Conservation (phyloP, 2,329 filamentous ascomycete species). For the Macrophomina phaseolina region DNA sequence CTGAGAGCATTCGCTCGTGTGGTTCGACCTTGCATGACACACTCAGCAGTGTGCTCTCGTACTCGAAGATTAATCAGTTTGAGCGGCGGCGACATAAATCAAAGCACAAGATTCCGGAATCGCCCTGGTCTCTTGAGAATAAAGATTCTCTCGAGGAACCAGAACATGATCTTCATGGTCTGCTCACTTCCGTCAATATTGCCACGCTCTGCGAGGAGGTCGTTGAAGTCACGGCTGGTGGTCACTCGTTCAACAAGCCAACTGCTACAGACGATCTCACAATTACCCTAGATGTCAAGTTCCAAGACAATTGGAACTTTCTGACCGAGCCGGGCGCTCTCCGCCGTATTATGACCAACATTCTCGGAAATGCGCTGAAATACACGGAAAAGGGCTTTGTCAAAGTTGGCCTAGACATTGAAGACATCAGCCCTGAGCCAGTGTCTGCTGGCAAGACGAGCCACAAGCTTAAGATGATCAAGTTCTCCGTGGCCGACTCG, state of each 20-base stretch:
- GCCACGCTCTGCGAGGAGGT: conserved; percentile 22
- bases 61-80: conserved; percentile 42
- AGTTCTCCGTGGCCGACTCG: conserved; percentile 44
- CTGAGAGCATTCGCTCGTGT: conserved; percentile 43
- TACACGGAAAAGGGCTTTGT: conserved; percentile 46
- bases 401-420: conserved; percentile 43
- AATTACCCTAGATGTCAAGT: conserved; percentile 23
- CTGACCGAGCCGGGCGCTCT: conserved; percentile 42
- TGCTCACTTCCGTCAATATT: conserved; percentile 16
- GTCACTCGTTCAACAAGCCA: conserved; percentile 22
- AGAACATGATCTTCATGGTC: conserved; percentile 17
- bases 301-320: conserved; percentile 32
- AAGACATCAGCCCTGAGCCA: conserved; percentile 28
- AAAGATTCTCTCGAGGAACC: conserved; percentile 18
- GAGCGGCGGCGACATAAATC: conserved; percentile 30
- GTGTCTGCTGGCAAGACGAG: conserved; percentile 28
- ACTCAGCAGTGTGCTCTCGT: conserved; percentile 40
- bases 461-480: conserved; percentile 30
- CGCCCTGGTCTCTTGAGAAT: conserved; percentile 4
- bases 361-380: conserved; percentile 48
- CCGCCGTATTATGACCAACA: conserved; percentile 44
- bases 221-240: conserved; percentile 20
- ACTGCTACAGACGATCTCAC: conserved; percentile 14
- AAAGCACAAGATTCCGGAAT: conserved; percentile 27
- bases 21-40: conserved; percentile 51